These are phyloP conservation scores for Naganishia randhawae DNA, from an alignment of 768 basidiomycete genomes.

Conservation along the genomic window DNA sequence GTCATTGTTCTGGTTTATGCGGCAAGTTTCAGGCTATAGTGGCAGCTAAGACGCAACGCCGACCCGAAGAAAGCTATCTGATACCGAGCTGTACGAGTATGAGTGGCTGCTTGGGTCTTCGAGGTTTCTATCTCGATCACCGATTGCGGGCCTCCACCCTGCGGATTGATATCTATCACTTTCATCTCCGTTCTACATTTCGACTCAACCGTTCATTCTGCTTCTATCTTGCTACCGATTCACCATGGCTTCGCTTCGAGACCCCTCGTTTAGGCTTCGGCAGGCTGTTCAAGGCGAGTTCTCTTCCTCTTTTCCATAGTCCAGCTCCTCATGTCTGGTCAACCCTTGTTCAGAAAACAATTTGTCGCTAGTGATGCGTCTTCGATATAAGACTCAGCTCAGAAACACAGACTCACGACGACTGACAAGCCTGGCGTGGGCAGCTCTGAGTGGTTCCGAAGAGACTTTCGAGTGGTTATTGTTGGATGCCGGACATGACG, in stretches of 20 bases:
- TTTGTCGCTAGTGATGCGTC: constrained; percentile 82
- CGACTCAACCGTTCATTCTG: not conserved
- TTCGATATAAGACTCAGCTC: constrained; percentile 70
- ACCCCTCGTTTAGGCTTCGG: constrained; percentile 40
- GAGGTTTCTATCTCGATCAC: not conserved
- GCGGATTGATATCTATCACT: not conserved
- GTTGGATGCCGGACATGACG: constrained; percentile 80
- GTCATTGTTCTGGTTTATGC: not conserved
- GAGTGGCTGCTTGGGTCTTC: no score
- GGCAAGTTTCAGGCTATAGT: not conserved
- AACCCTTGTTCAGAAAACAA: constrained; percentile 71
- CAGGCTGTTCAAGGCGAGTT: constrained; percentile 48
- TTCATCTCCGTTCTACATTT: not conserved
- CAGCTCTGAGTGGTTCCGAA: constrained; percentile 79
- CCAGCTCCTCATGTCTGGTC: constrained; percentile 18
- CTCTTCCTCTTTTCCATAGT: not conserved
- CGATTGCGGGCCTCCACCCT: not conserved
- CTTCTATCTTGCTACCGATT: not conserved
- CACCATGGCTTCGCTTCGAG: constrained; percentile 28
- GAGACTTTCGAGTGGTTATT: constrained; percentile 86
- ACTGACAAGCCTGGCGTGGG: constrained; percentile 86
- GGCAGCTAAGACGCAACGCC: not conserved
- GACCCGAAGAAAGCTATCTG: no score
- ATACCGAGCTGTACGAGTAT: no score
- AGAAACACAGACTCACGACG: constrained; percentile 82